Evolutionary conservation across 1,284 basidiomycete genomes (phyloP).

Genomic region (Rhodotorula glutinis): DNA sequence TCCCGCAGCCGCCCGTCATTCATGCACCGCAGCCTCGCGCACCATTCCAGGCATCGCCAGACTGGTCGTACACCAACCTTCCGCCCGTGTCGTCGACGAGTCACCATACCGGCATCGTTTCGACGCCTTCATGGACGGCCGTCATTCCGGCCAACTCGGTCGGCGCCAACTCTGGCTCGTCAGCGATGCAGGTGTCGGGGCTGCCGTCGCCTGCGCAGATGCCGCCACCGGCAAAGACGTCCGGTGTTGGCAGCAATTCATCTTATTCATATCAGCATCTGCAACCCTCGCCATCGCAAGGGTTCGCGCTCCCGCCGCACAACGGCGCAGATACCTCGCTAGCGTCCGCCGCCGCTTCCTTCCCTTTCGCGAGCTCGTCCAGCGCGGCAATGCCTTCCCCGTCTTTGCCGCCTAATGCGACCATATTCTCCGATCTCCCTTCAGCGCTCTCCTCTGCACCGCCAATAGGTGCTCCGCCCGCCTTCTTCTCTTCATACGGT

Average conservation of each 20-base stretch:
- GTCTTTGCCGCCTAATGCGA: constrained; percentile 23
- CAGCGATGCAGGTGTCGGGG: no score
- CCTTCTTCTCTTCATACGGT: constrained; percentile 40
- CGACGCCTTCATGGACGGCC: constrained; percentile 28
- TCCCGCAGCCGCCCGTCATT: constrained; percentile 3
- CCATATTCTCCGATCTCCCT: constrained; percentile 23
- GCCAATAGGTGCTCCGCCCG: constrained; percentile 4
- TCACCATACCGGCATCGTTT: constrained; percentile 23
- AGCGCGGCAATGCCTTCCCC: constrained; percentile 2
- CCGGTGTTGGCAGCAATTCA: no score
- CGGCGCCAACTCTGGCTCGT: no score
- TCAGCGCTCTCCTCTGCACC: constrained; percentile 22
- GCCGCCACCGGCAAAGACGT: no score
- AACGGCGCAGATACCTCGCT: no score
- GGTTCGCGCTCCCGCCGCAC: no score
- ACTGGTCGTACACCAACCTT: constrained; percentile 13
- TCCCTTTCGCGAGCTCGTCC: neutral
- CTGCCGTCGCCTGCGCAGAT: no score
- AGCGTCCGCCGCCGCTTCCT: neutral
- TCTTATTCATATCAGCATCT: no score
- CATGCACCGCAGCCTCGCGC: constrained; percentile 19
- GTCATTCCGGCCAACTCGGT: constrained; percentile 9
- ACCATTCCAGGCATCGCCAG: constrained; percentile 16
- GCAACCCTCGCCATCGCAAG: no score
- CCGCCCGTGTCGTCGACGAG: constrained; percentile 5